phyloP scores from a whole-genome alignment of 345 rosid species.

The Draba incana region DNA sequence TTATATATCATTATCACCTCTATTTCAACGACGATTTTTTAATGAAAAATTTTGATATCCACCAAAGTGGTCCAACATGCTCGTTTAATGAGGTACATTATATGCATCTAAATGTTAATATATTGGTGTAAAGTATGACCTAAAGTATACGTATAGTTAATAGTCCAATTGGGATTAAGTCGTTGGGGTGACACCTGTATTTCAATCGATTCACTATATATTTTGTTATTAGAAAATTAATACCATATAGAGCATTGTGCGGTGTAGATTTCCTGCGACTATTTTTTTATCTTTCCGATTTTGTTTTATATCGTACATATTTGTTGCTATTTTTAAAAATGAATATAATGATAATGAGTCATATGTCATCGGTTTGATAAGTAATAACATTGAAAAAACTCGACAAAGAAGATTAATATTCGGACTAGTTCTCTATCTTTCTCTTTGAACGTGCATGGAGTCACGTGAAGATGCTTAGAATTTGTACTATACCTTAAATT shows the following conservation, averaged over 20 bases:
- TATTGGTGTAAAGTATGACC: conserved; percentile 15
- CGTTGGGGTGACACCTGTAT: conserved; percentile 27
- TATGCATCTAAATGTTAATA: conserved; percentile 31
- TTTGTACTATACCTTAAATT: conserved; percentile 4
- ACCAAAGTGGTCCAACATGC: conserved; percentile 38
- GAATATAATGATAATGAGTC: neutral
- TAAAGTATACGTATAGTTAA: conserved; percentile 1
- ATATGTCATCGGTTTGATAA: neutral
- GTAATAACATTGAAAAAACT: neutral
- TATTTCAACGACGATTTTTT: neutral
- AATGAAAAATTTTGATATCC: neutral
- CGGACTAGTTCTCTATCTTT: conserved; percentile 1
- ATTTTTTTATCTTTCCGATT: neutral
- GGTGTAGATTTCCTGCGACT: conserved; percentile 15
- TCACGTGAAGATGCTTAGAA: conserved; percentile 24
- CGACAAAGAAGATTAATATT: conserved; percentile 1
- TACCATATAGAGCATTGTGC: neutral
- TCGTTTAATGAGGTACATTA: conserved; percentile 31
- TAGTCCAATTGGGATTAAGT: conserved; percentile 9
- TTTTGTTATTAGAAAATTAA: neutral
- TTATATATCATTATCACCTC: neutral
- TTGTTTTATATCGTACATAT: neutral
- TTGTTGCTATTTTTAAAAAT: neutral
- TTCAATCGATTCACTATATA: neutral
- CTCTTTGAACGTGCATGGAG: conserved; percentile 30